A percentile compares a stretch with the other conserved stretches of the same genome.
phyloP scores from a whole-genome alignment of 2,329 filamentous ascomycete species.

The Diaporthe nobilis region DNA sequence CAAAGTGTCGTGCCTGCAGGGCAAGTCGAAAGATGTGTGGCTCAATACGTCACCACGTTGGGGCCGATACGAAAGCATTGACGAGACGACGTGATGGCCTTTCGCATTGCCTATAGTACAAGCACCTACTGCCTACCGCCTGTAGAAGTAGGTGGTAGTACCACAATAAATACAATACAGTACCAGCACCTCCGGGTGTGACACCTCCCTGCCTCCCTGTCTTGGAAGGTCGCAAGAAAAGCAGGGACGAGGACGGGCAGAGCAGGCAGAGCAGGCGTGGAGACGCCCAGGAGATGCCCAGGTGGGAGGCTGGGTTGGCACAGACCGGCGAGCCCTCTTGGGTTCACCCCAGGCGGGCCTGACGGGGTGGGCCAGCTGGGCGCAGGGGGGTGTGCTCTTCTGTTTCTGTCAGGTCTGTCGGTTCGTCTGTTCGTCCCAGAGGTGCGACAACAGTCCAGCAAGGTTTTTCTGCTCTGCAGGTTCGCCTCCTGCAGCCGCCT shows the following conservation, averaged over 20 bases:
- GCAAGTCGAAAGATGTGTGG: conserved; percentile 1
- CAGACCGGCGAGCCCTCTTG: conserved; percentile 14
- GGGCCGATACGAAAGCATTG: conserved; percentile 5
- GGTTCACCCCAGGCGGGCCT: conserved; percentile 5
- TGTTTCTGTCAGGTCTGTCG: background rate
- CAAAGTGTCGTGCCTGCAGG: background rate
- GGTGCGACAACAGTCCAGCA: conserved; percentile 24
- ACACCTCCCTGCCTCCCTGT: conserved; percentile 19
- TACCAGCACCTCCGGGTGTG: background rate
- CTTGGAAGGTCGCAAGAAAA: conserved; percentile 26
- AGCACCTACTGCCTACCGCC: background rate
- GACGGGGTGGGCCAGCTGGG: background rate
- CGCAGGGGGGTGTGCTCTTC: conserved; percentile 1
- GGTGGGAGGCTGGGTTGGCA: conserved; percentile 32
- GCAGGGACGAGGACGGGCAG: conserved; percentile 7
- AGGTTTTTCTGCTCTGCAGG: conserved; percentile 12
- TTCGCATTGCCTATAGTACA: conserved; percentile 9
- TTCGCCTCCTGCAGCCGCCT: conserved; percentile 24
- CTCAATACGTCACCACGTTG: conserved; percentile 20
- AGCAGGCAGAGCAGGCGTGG: too few relatives aligned
- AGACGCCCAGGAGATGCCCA: background rate
- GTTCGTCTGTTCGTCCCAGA: background rate
- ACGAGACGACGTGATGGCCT: conserved; percentile 13
- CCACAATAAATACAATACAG: background rate
- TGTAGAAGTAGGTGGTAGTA: background rate